These are phyloP conservation scores for Quercus engelmannii DNA, from an alignment of 306 rosid species.

Conservation along the genomic window DNA sequence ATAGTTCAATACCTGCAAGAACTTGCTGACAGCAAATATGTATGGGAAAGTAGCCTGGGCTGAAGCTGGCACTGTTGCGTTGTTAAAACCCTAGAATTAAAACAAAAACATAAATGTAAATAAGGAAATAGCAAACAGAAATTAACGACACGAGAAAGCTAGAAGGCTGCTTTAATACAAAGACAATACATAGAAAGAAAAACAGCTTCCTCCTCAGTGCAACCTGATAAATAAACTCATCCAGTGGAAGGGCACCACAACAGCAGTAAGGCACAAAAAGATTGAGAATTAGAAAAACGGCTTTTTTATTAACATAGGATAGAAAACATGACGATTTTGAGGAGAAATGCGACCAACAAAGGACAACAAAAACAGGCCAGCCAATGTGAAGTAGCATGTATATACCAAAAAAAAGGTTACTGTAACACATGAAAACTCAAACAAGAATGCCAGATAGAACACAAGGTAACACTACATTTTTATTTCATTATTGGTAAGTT, in stretches of 20 bases:
- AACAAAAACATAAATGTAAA: constrained; percentile 17
- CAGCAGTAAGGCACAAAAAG: neutral
- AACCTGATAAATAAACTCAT: neutral
- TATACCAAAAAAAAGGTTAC: neutral
- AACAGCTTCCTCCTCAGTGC: neutral
- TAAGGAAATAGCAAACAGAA: neutral
- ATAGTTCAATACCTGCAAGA: constrained; percentile 66
- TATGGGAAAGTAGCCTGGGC: constrained; percentile 90
- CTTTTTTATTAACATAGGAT: too few species aligned
- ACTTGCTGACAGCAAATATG: constrained; percentile 79
- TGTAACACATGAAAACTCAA: neutral
- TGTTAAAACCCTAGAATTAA: constrained; percentile 62
- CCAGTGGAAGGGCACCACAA: neutral
- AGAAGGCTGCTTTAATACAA: neutral
- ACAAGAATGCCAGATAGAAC: neutral
- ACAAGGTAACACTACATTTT: neutral
- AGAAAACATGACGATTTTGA: neutral
- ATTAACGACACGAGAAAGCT: neutral
- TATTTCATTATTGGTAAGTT: too few species aligned
- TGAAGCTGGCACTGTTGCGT: constrained; percentile 64
- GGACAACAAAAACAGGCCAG: neutral
- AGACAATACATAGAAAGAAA: neutral
- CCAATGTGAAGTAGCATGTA: neutral
- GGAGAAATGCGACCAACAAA: neutral
- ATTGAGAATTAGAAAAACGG: neutral